Evolutionary conservation across 345 rosid genomes (phyloP), one percentile per base, ranked within the genome.

Genomic region (Euphorbia peplus): DNA sequence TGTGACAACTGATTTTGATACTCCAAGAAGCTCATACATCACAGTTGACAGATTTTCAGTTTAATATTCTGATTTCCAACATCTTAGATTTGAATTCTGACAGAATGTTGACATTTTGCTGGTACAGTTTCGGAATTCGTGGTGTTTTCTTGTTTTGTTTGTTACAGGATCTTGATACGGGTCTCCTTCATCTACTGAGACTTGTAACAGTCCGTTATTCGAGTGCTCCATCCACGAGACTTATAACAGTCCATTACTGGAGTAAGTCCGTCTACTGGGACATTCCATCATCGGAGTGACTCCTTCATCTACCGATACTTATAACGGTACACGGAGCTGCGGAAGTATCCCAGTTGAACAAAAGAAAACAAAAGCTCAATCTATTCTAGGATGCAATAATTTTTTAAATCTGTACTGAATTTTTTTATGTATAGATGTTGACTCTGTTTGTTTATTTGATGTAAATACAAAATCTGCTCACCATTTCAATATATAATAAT

Each of bases 401-500:
- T 39, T 39, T 1, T 39, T 4, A 39, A 39, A 39, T 39, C 42
- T 39, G 42, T 39, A 39, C 42, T 39, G 9, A 8, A 4, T 1
- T 4, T 39, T 39, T 8, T 11, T 39, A 39, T 39, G 42, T 39
- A 39, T 39, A 39, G 42, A 39, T 39, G 7, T 54, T 48, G 28
- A 48, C 35, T 18, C 32, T 55, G 11, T 32, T 72, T 55, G 11
- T 32, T 72, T 65, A 72, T 65, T 72, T 59, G 50, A 65, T 72
- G 51, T n/a, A 64, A 71, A 44, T 65, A 72, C n/a, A 50, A 64
- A 25, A 46, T 39, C 25, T 65, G 75, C 46, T 66, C 68, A 60
- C 78, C 78, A 74, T 71, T n/a, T n/a, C 78, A 64, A 80, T 74
- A 73, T 75, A 62, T 32, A 73, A 24, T 22, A 71, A 61, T 63